Base-by-base conservation (phyloP, 2,329 filamentous ascomycete species). In the Colletotrichum filicis region DNA sequence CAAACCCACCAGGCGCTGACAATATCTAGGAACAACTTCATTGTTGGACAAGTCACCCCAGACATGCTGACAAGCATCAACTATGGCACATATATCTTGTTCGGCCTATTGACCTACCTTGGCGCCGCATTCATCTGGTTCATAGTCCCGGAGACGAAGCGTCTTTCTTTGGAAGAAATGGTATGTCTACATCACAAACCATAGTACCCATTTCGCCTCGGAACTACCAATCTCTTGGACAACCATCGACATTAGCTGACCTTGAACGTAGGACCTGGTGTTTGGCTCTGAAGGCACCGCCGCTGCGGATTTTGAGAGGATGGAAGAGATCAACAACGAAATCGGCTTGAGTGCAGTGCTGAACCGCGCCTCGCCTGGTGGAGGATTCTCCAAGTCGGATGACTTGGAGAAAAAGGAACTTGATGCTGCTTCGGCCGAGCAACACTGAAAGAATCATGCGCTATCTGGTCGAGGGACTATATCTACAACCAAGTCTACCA, bases 81-180 rank as follows among this genome's bases (percentile, higher is more conserved):
- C 0, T 94, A 93, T 74, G 92, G 92, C 16, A 94, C 93, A 0
- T 94, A 93, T 73, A 90, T 95, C 67, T 83, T 94, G 16, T 94
- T 94, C 71, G 92, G 92, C 0, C 68, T 92, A 0, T 75, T 94
- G 19, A 93, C 90, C 0, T 90, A 88, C 68, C 74, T 91, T 0
- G 92, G 92, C 3, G 91, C 90, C 0, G 86, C 81, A 0, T 90
- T 91, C 58, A 87, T 92, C 56, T 92, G 87, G 83, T 90, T 91
- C 78, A 87, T 90, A 76, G 91, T 92, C 3, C 91, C 90, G 0
- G 91, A 93, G 80, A 92, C 91, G 0, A 92, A 92, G 78, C 85
- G 90, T 0, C 80, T 92, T 2, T 89, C 89, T 0, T 84, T 93
- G 0, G 91, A 93, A 76, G 91, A 92, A 77, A 90, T 93, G 84